Conservation (phyloP, 2,329 filamentous ascomycete genomes). For the Aspergillus aculeatus region DNA sequence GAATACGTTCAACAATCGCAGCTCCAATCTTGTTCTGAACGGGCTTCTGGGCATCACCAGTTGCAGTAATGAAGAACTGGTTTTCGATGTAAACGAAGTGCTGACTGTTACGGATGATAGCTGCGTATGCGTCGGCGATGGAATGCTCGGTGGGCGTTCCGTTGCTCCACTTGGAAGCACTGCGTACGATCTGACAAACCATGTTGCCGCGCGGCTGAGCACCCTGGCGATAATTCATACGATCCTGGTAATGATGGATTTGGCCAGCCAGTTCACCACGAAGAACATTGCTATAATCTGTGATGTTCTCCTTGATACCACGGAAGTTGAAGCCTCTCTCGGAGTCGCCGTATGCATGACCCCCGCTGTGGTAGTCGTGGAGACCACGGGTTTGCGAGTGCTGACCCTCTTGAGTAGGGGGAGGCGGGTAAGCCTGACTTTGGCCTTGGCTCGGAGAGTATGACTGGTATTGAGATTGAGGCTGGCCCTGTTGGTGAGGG, state of each 20-base stretch:
- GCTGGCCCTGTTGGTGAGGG: not conserved
- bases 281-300: conserved; percentile 38
- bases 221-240: conserved; percentile 23
- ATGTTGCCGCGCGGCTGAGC: conserved; percentile 32
- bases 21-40: conserved; percentile 88
- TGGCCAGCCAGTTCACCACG: conserved; percentile 43
- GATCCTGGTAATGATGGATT: conserved; percentile 47
- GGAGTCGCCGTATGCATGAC: conserved; percentile 32
- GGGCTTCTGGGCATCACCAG: conserved; percentile 77
- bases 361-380: conserved; percentile 34
- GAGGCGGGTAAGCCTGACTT: conserved; percentile 44
- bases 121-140: conserved; percentile 78
- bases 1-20: conserved; percentile 86
- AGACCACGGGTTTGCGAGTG: conserved; percentile 35
- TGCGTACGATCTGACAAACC: conserved; percentile 60
- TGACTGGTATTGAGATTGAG: conserved; percentile 15
- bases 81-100: conserved; percentile 98
- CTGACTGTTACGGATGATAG: conserved; percentile 81
- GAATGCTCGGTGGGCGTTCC: conserved; percentile 81
- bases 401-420: conserved; percentile 33
- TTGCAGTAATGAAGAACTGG: conserved; percentile 97
- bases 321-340: conserved; percentile 35
- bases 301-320: conserved; percentile 40
- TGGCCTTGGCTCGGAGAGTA: conserved; percentile 26
- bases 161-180: conserved; percentile 94